Evolutionary conservation across 192 early-diverging fungal genomes (phyloP).

Genomic region (Backusella morwellensis): DNA sequence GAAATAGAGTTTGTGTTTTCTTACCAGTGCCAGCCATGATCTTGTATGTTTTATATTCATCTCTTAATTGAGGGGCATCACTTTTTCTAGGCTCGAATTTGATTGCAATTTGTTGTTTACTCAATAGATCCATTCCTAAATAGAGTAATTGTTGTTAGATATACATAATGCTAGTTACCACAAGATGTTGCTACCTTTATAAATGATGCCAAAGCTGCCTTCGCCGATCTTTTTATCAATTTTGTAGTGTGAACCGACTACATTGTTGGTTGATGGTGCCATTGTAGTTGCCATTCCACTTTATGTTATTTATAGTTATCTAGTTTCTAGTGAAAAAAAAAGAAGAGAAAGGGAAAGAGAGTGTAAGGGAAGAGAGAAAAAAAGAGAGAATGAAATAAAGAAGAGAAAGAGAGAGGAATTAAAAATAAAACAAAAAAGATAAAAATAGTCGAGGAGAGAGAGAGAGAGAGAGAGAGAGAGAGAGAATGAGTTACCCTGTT

Average conservation of each 20-base stretch:
- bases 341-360: not conserved
- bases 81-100: conserved; percentile 96
- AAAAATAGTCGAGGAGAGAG: not conserved
- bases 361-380: not conserved
- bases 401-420: not conserved
- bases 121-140: conserved; percentile 80
- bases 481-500: not conserved
- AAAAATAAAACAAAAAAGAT: not conserved
- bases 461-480: not conserved
- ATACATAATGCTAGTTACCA: too few relatives aligned
- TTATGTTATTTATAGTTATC: too few relatives aligned
- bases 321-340: not conserved
- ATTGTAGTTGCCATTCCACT: not conserved
- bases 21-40: conserved; percentile 72
- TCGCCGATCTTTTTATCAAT: not conserved
- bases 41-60: conserved; percentile 96
- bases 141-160: not conserved
- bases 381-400: not conserved
- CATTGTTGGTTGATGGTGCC: not conserved
- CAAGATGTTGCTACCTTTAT: not conserved
- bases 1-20: not conserved
- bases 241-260: conserved; percentile 3
- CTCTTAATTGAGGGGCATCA: conserved; percentile 95
- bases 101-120: conserved; percentile 92
- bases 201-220: conserved; percentile 5